These are phyloP conservation scores for Dictyostelium intermedium DNA, from an alignment of 78 protist genomes.

Conservation along the genomic window DNA sequence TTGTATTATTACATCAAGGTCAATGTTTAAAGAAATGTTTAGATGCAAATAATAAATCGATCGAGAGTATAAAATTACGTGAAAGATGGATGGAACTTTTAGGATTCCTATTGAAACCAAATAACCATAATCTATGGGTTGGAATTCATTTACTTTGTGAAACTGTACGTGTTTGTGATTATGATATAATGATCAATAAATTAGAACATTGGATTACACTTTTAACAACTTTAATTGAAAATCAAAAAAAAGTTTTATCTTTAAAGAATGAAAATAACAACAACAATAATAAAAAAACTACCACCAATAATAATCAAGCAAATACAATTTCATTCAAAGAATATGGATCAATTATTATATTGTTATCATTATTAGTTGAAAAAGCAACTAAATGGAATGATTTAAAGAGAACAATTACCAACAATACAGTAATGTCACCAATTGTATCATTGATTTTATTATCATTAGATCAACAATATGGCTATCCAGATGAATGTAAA, in stretches of 20 bases:
- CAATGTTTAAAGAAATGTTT: neutral
- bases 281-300: neutral
- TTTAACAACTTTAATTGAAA: neutral
- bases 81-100: constrained; percentile 12
- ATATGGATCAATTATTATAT: neutral
- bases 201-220: constrained; percentile 8
- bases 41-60: neutral
- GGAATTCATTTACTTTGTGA: constrained; percentile 43
- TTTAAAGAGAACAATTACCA: constrained; percentile 23
- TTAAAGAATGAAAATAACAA: neutral
- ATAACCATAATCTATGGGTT: constrained; percentile 1
- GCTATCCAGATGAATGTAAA: constrained; percentile 23
- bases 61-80: neutral
- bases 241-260: neutral
- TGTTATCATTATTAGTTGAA: constrained; percentile 33
- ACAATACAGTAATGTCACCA: neutral
- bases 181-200: neutral
- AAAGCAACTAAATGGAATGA: constrained; percentile 52
- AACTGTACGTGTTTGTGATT: constrained; percentile 58
- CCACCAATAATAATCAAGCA: neutral
- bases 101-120: neutral
- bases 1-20: constrained; percentile 11
- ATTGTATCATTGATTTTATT: neutral
- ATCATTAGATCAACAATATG: neutral
- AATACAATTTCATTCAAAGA: neutral